Base-by-base conservation (phyloP, 1,284 basidiomycete species). In the Melanopsichium pennsylvanicum region DNA sequence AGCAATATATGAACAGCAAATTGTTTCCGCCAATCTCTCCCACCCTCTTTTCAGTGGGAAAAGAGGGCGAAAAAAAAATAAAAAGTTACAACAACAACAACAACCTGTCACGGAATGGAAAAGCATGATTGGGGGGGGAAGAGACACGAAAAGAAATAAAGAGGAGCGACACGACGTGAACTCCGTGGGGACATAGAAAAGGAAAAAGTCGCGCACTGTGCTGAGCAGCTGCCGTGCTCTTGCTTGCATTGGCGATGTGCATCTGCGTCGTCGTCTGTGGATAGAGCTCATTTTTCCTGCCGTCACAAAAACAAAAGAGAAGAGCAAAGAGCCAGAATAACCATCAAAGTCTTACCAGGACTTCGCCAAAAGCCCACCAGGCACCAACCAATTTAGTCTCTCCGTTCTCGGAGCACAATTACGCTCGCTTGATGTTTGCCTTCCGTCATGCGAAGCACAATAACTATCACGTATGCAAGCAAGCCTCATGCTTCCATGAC, bases 251-350 rank as follows among this genome's bases (percentile, higher is more conserved):
- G 19, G 19, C 21, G 7, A 37, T 37, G 39, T 13, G 39, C 10
- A 12, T n/a, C 41, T 22, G 25, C 16, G 32, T 21, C n/a, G n/a
- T n/a, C n/a, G n/a, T n/a, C n/a, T n/a, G n/a, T n/a, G 21, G 39
- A 45, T 61, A 55, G 45, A 45, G 37, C 58, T 61, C 58, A 38
- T 32, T 49, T 49, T 60, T 49, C 42, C 46, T 55, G 50, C 50
- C 34, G 15, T 41, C 29, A 13, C 39, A 5, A 8, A 18, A 10
- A 38, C n/a, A n/a, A n/a, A n/a, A n/a, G n/a, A n/a, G n/a, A n/a
- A n/a, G n/a, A n/a, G n/a, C n/a, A n/a, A n/a, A n/a, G n/a, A n/a
- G n/a, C n/a, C n/a, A n/a, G n/a, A n/a, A n/a, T n/a, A n/a, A n/a
- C n/a, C n/a, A n/a, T 36, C 35, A 16, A 21, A 16, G 5, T 36